phyloP scores from a whole-genome alignment of 176 grass and related monocot species.

The Phyllostachys edulis region DNA sequence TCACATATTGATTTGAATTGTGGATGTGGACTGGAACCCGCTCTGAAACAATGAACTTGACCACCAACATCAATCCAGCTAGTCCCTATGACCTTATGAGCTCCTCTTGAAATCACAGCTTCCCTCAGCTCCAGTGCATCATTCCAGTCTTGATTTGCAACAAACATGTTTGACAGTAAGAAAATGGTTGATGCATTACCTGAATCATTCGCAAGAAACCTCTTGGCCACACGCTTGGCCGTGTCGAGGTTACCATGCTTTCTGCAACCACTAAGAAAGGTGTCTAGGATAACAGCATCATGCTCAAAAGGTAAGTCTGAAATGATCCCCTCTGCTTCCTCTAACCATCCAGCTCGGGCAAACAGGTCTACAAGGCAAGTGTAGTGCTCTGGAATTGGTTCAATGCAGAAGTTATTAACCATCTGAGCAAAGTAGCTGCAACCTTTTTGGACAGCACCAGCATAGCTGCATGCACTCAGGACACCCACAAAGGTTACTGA shows the following conservation, averaged over 20 bases:
- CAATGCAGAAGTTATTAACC: conserved; percentile 7
- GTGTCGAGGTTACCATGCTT: conserved; percentile 7
- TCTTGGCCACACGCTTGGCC: conserved; percentile 4
- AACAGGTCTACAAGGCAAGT: conserved; percentile 18
- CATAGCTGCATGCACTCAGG: conserved; percentile 7
- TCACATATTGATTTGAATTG: background rate
- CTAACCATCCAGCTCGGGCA: conserved; percentile 3
- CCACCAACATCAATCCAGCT: conserved; percentile 44
- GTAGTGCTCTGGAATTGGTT: conserved; percentile 25
- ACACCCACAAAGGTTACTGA: conserved; percentile 16
- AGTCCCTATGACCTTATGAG: conserved; percentile 29
- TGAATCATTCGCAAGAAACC: conserved; percentile 2
- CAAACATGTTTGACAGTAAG: conserved; percentile 33
- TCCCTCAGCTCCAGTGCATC: conserved; percentile 31
- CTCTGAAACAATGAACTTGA: conserved; percentile 15
- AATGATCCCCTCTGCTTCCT: conserved; percentile 14
- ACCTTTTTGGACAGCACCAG: conserved; percentile 17
- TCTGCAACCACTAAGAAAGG: conserved; percentile 3
- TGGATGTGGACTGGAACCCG: background rate
- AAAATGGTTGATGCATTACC: conserved; percentile 30
- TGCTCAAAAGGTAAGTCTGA: conserved; percentile 11
- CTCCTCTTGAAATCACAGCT: conserved; percentile 26
- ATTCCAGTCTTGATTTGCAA: conserved; percentile 37
- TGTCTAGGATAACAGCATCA: conserved; percentile 28
- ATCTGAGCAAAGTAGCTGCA: conserved; percentile 21